Percentiles rank a stretch among this genome's conserved stretches.
phyloP scores from a whole-genome alignment of 108 stramenopile species.

The Skeletonema tropicum region DNA sequence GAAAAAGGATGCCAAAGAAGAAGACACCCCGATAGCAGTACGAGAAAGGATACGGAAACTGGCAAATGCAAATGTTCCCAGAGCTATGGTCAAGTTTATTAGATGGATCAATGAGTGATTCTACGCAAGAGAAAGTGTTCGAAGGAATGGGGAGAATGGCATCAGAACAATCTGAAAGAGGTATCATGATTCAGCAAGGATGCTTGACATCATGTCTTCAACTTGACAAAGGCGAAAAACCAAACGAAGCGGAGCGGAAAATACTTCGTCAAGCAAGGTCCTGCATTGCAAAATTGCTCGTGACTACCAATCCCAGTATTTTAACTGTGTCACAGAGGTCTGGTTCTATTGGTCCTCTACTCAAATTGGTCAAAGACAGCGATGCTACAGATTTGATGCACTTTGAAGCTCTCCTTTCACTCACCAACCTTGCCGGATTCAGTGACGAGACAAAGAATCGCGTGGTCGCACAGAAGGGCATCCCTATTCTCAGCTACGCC shows the following conservation, averaged over 20 bases:
- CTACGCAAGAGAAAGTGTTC: slow-evolving; percentile 75
- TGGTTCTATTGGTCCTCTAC: slow-evolving; percentile 87
- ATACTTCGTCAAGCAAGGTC: slow-evolving; percentile 79
- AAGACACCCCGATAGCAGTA: slow-evolving; percentile 69
- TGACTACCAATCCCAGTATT: slow-evolving; percentile 92
- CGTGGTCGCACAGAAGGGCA: slow-evolving; percentile 86
- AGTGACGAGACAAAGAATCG: slow-evolving; percentile 89
- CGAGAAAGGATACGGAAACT: slow-evolving; percentile 71
- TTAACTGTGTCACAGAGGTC: slow-evolving; percentile 89
- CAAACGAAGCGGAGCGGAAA: slow-evolving; percentile 72
- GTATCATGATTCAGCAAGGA: slow-evolving; percentile 95
- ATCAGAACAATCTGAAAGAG: slow-evolving; percentile 80
- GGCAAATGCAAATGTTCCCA: slow-evolving; percentile 82
- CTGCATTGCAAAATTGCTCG: slow-evolving; percentile 92
- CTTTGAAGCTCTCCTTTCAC: slow-evolving; percentile 93
- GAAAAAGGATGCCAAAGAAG: slow-evolving; percentile 53
- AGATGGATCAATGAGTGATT: slow-evolving; percentile 79
- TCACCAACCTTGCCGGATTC: slow-evolving; percentile 93
- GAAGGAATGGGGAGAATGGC: slow-evolving; percentile 84
- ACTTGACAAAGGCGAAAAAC: slow-evolving; percentile 68
- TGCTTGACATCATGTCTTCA: slow-evolving; percentile 83
- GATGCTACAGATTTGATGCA: slow-evolving; percentile 90
- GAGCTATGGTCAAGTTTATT: slow-evolving; percentile 82
- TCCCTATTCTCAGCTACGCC: slow-evolving; percentile 77
- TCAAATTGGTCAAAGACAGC: slow-evolving; percentile 84